Evolutionary conservation across 495 filamentous ascomycete species (phyloP).

Genomic region (Aspergillus avenaceus): DNA sequence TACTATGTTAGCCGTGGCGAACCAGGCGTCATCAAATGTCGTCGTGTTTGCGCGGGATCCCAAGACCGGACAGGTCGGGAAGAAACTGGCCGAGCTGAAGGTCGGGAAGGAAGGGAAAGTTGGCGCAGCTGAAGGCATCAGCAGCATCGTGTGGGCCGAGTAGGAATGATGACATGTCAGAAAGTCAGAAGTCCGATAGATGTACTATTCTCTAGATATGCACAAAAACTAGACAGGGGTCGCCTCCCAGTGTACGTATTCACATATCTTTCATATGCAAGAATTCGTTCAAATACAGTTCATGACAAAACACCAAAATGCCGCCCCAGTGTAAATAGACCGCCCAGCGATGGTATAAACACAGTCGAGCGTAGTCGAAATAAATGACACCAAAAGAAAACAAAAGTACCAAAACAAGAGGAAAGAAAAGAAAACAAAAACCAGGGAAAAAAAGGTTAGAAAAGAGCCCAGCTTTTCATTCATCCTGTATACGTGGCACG

Average conservation of each 20-base stretch:
- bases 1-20: slow-evolving; percentile 56
- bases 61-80: slow-evolving; percentile 50
- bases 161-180: slow-evolving; percentile 8
- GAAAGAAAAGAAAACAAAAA: not conserved
- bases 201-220: too few species aligned
- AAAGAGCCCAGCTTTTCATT: slow-evolving; percentile 20
- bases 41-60: slow-evolving; percentile 57
- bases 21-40: slow-evolving; percentile 55
- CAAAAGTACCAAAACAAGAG: not conserved
- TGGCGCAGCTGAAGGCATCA: slow-evolving; percentile 45
- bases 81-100: slow-evolving; percentile 39
- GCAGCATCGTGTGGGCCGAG: slow-evolving; percentile 61
- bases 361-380: not conserved
- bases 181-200: not conserved
- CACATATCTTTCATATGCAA: not conserved
- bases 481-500: slow-evolving; percentile 1
- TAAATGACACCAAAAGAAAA: not conserved
- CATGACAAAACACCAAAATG: slow-evolving; percentile 9
- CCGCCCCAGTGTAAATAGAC: slow-evolving; percentile 18
- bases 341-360: slow-evolving; percentile 13
- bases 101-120: slow-evolving; percentile 29
- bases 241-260: not conserved
- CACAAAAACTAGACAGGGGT: too few species aligned
- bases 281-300: not conserved
- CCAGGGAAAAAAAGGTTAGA: not conserved